A percentile compares a stretch with the other conserved stretches of the same genome.
Conservation (phyloP, 2,329 filamentous ascomycete genomes). For the Cladorrhinum sp. region DNA sequence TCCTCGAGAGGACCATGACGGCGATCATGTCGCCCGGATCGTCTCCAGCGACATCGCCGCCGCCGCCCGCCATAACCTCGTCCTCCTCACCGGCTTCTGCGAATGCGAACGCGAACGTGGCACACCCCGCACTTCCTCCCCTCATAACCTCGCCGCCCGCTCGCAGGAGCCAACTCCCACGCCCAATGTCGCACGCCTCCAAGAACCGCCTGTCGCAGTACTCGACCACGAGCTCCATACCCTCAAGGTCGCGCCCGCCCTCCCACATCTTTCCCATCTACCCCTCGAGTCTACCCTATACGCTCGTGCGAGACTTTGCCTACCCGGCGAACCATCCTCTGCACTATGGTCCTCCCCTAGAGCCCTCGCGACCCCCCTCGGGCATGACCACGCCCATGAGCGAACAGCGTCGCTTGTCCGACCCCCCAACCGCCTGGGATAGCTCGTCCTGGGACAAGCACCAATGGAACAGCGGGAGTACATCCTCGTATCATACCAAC, state of each 20-base stretch:
- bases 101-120: constrained; percentile 51
- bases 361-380: constrained; percentile 66
- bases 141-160: constrained; percentile 55
- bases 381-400: constrained; percentile 81
- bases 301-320: constrained; percentile 93
- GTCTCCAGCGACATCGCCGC: constrained; percentile 51
- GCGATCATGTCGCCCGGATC: constrained; percentile 57
- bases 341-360: constrained; percentile 89
- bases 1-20: constrained; percentile 41
- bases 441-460: constrained; percentile 53
- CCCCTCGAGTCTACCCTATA: constrained; percentile 80
- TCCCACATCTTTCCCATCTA: constrained; percentile 82
- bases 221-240: constrained; percentile 63
- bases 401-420: constrained; percentile 75
- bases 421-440: constrained; percentile 75
- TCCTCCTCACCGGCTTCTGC: constrained; percentile 37
- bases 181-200: constrained; percentile 72
- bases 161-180: constrained; percentile 58
- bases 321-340: constrained; percentile 79
- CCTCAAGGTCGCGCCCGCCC: constrained; percentile 69
- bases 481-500: constrained; percentile 44
- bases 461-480: constrained; percentile 49
- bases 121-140: constrained; percentile 53
- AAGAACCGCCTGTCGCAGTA: constrained; percentile 83
- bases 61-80: constrained; percentile 42